Conservation (phyloP, 164 flowering plant genomes). For the Magnolia sinica region DNA sequence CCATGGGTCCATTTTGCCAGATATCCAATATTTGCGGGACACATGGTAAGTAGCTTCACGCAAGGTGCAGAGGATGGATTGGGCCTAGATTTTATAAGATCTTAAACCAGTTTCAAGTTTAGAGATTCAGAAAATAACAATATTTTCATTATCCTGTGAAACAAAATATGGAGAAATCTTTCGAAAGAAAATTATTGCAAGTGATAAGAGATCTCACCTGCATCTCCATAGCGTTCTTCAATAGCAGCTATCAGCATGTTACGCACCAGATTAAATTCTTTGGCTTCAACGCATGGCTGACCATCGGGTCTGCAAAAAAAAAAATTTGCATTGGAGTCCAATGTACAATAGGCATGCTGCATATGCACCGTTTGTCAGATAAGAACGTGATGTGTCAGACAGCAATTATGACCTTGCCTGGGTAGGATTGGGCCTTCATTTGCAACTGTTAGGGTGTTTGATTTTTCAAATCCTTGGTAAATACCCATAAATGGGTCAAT, state of each 20-base stretch:
- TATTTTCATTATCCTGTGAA: neutral
- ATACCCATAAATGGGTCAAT: too few species aligned
- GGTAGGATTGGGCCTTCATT: too few species aligned
- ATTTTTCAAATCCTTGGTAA: too few species aligned
- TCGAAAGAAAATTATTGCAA: neutral
- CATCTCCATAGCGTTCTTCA: constrained; percentile 90
- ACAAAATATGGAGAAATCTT: neutral
- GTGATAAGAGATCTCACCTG: constrained; percentile 46
- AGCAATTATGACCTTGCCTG: too few species aligned
- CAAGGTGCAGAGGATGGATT: too few species aligned
- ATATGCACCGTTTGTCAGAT: neutral
- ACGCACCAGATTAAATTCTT: constrained; percentile 75
- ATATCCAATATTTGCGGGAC: too few species aligned
- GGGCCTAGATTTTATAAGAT: too few species aligned
- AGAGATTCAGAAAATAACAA: neutral
- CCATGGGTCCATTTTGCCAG: too few species aligned
- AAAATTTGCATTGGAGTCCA: neutral
- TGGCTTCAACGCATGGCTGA: constrained; percentile 79
- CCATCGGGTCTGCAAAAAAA: constrained; percentile 70
- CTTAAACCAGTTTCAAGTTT: too few species aligned
- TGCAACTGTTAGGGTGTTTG: too few species aligned
- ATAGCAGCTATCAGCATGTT: constrained; percentile 85
- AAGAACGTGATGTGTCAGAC: neutral
- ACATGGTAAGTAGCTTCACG: too few species aligned
- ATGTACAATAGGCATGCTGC: neutral